phyloP scores from a whole-genome alignment of 768 basidiomycete genomes.

The Boletus rubropictus region DNA sequence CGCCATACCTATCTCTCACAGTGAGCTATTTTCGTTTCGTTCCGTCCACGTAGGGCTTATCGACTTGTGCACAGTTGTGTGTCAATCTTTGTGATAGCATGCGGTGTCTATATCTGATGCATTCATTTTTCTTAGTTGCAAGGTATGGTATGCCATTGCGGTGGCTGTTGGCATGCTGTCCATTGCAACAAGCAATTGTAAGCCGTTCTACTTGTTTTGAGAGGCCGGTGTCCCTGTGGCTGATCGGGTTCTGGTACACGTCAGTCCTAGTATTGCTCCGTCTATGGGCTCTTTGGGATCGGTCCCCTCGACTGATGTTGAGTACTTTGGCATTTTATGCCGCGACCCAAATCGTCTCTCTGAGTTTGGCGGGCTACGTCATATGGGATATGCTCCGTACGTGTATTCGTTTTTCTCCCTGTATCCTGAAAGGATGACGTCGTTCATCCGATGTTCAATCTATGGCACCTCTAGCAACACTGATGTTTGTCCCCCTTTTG shows the following conservation, averaged over 20 bases:
- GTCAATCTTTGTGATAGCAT: neutral
- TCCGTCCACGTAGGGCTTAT: neutral
- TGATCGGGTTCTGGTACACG: constrained; percentile 1
- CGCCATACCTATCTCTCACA: constrained; percentile 6
- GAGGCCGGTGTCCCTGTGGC: neutral
- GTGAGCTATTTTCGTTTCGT: constrained; percentile 8
- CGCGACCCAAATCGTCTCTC: constrained; percentile 24
- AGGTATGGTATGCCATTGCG: constrained; percentile 13
- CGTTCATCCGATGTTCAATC: neutral
- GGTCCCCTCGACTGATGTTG: constrained; percentile 23
- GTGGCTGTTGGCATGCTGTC: constrained; percentile 34
- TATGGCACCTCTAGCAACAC: constrained; percentile 8
- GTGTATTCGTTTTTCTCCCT: neutral
- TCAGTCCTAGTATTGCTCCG: constrained; percentile 37
- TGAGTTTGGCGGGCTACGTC: constrained; percentile 24
- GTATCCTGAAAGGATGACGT: neutral
- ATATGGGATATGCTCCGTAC: constrained; percentile 26
- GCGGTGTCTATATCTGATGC: neutral
- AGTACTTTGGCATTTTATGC: constrained; percentile 28
- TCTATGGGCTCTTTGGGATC: constrained; percentile 35
- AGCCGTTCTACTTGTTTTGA: constrained; percentile 1
- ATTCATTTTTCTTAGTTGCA: constrained; percentile 17
- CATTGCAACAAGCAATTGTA: constrained; percentile 34
- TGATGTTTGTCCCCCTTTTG: constrained; percentile 6
- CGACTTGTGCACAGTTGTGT: constrained; percentile 14